phyloP scores from a whole-genome alignment of 352 stramenopile species.

The Elongisporangium prolatum region DNA sequence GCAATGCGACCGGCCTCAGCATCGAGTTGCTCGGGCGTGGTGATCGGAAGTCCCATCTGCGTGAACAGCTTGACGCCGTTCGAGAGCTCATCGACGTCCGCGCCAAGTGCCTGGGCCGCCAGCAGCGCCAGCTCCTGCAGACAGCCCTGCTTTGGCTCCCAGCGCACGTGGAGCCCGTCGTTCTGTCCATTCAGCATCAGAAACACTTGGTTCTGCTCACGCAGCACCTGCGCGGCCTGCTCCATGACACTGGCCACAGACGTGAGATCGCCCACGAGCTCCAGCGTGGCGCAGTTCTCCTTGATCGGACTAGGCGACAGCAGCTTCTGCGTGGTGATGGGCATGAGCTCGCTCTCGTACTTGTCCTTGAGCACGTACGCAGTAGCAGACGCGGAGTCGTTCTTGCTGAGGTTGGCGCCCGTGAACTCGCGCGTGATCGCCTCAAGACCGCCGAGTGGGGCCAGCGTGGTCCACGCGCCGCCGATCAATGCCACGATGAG shows the following conservation, averaged over 20 bases:
- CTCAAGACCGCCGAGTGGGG: slow-evolving; percentile 5
- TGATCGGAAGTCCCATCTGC: slow-evolving; percentile 40
- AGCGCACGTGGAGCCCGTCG: slow-evolving; percentile 42
- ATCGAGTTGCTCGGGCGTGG: slow-evolving; percentile 22
- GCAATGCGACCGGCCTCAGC: slow-evolving; percentile 31
- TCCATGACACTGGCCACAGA: slow-evolving; percentile 34
- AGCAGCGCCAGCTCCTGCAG: slow-evolving; percentile 38
- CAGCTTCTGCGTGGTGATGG: slow-evolving; percentile 39
- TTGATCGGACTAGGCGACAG: slow-evolving; percentile 9
- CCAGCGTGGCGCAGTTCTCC: slow-evolving; percentile 19
- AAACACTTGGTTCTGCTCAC: slow-evolving; percentile 34
- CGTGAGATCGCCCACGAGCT: slow-evolving; percentile 19
- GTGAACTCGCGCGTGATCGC: slow-evolving; percentile 6
- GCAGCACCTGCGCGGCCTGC: slow-evolving; percentile 19
- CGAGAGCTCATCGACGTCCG: slow-evolving; percentile 33
- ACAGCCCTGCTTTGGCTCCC: slow-evolving; percentile 24
- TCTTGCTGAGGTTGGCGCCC: slow-evolving; percentile 4
- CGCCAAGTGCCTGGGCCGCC: slow-evolving; percentile 31
- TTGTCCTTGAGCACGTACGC: slow-evolving; percentile 28
- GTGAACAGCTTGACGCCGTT: slow-evolving; percentile 66
- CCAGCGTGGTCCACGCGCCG: slow-evolving; percentile 13
- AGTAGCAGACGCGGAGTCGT: background rate
- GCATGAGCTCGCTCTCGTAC: slow-evolving; percentile 51
- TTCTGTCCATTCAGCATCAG: slow-evolving; percentile 71
- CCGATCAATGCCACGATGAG: slow-evolving; percentile 30